A percentile compares a stretch with the other conserved stretches of the same genome.
Conservation (phyloP, 2,329 filamentous ascomycete species). For the Aspergillus flavus region DNA sequence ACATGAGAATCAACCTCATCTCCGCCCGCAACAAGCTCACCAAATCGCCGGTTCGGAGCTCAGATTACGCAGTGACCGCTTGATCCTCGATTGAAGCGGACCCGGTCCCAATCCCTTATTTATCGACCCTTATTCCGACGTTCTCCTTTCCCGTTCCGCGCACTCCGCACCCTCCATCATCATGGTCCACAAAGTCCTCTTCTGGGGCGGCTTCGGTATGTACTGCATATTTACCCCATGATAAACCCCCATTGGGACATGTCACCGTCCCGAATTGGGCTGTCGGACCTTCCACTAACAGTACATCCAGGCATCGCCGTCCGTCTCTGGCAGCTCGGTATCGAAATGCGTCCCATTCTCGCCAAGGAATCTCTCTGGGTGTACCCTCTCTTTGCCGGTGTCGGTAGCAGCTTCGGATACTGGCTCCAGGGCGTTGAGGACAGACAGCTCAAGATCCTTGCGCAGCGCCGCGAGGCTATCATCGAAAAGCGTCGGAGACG, state of each 20-base stretch:
- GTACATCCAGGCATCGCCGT: constrained; percentile 73
- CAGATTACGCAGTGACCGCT: constrained; percentile 7
- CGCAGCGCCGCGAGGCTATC: constrained; percentile 75
- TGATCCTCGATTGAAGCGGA: neutral
- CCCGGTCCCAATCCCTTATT: neutral
- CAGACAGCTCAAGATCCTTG: constrained; percentile 74
- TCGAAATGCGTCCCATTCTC: constrained; percentile 97
- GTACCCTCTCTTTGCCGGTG: constrained; percentile 84
- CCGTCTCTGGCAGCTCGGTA: constrained; percentile 94
- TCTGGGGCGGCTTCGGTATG: constrained; percentile 80
- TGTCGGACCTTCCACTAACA: constrained; percentile 1
- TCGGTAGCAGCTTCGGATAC: constrained; percentile 92
- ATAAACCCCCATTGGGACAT: neutral
- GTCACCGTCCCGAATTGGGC: neutral
- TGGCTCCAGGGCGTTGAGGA: constrained; percentile 92
- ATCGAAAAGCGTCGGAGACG: constrained; percentile 87
- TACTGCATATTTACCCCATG: constrained; percentile 20
- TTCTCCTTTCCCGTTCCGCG: constrained; percentile 19
- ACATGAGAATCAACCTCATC: constrained; percentile 23
- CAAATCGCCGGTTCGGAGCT: constrained; percentile 27
- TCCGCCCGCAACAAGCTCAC: constrained; percentile 29
- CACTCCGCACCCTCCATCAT: constrained; percentile 18
- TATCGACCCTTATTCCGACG: neutral
- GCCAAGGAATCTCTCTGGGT: constrained; percentile 81
- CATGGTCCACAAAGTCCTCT: constrained; percentile 56